Base-by-base conservation (phyloP, 768 basidiomycete species). In the Pholiota molesta region DNA sequence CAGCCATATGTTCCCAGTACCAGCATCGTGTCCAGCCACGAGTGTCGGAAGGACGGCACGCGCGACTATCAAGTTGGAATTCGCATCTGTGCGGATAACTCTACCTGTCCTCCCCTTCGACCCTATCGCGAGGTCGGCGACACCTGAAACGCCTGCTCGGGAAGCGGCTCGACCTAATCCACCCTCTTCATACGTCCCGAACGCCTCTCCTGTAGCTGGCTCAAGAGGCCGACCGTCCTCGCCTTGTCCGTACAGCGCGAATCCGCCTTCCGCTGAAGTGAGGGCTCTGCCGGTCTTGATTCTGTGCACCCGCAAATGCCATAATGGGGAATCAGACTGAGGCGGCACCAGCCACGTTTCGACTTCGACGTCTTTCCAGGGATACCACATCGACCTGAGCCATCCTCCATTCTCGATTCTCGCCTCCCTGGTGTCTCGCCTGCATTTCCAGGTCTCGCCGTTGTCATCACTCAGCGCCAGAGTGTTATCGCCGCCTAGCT, bases 341-440 rank as follows among this genome's bases (percentile, higher is more conserved):
- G 91, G 90, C 1, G 90, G 90, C 7, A 90, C 75, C 16, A 91
- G 80, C 86, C 86, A 89, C 23, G 90, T 92, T 75, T 91, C 89
- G 49, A 92, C 85, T 60, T 83, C 77, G 31, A 90, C 88, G 71
- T 85, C 89, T 44, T 78, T 77, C 88, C 88, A 92, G 14, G 90
- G 90, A 66, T 84, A 82, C 91, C 91, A 92, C 78, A 84, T 84
- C 47, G 86, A 85, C 56, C 84, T 77, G 45, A 92, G 75, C 83
- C 86, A 86, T 52, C 74, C 77, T 60, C 78, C 75, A 37, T 74
- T 71, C 75, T 86, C 82, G 52, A 88, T 77, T 39, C 82, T 75
- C 19, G 89, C 87, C 62, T 88, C 86, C 64, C 81, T 78, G 2
- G 88, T 88, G 52, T 81, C 82, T 53, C 90, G 75, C 28, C 91